Base-by-base conservation (phyloP, 2,329 filamentous ascomycete genomes). In the Fusarium verticillioides region DNA sequence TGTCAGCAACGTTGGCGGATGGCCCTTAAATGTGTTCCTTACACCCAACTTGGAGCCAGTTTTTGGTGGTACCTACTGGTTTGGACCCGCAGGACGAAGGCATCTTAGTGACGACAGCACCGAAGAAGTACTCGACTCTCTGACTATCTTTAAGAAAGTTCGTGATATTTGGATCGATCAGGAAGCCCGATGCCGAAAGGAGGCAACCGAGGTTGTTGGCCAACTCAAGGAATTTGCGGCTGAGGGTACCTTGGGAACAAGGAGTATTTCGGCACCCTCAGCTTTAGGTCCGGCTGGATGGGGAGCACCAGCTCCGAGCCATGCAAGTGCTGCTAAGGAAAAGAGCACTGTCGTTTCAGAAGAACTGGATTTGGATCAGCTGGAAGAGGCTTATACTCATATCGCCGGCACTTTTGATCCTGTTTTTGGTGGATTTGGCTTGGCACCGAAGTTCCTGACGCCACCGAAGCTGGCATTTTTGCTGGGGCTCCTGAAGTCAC, bases 11-110 rank as follows among this genome's bases (percentile, higher is more conserved):
- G 92, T 90, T 4, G 96, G 95, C 15, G 96, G 96, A 43, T 98
- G 96, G 95, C 96, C 96, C 2, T 84, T 98, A 69, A 98, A 98
- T 79, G 92, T 97, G n/a, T 98, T 99, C 80, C 88, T 98, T 36
- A 99, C 96, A 0, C 95, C 96, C 2, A 92, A 97, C 75, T 88
- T 98, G 32, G 92, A 97, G 79, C 96, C 96, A 1, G 93, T 99
- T 15, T 98, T 98, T 82, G 96, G 96, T 42, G 96, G 96, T 30
- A 98, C 96, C 13, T 98, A 98, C 82, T 98, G 95, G 93, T 94
- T 95, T 8, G 94, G 93, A 1, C 94, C 95, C 0, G 91, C 90
- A 54, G 89, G 90, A 9, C 72, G 79, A 44, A 79, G 80, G n/a
- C 80, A 80, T 30, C 66, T 77, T 7, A 71, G 66, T 15, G 84